Percentiles rank a stretch among this genome's conserved stretches.
Conservation (phyloP, 441 rosid species). For the Breynia disticha region DNA sequence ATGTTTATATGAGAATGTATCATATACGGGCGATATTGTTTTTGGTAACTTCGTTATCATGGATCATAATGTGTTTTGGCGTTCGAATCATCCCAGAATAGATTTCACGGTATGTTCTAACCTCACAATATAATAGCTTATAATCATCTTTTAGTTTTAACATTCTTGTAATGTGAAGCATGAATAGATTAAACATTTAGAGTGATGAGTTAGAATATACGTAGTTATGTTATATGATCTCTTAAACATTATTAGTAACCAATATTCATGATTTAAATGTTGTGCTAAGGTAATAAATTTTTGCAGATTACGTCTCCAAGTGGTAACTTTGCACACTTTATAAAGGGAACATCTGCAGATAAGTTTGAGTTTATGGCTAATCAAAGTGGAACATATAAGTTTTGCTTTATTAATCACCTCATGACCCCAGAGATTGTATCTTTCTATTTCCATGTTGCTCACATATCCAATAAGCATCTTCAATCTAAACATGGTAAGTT, state of each 20-base stretch:
- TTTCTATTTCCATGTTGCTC: constrained; percentile 86
- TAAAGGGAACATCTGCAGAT: constrained; percentile 84
- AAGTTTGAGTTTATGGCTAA: constrained; percentile 84
- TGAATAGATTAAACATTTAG: too few species aligned
- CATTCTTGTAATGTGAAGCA: too few species aligned
- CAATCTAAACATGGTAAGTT: constrained; percentile 75
- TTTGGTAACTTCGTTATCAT: constrained; percentile 94
- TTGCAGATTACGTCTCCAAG: constrained; percentile 61
- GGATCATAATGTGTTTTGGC: constrained; percentile 95
- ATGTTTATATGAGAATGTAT: constrained; percentile 90
- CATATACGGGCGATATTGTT: constrained; percentile 79
- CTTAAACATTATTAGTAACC: too few species aligned
- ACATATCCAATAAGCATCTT: constrained; percentile 75
- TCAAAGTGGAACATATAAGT: constrained; percentile 77
- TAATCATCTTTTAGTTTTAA: not conserved
- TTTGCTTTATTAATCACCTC: constrained; percentile 82
- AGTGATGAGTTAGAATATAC: too few species aligned
- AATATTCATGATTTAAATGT: not conserved
- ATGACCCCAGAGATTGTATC: constrained; percentile 83
- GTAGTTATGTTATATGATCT: too few species aligned
- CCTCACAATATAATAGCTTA: not conserved
- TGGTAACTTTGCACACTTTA: constrained; percentile 45
- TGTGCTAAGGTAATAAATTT: not conserved
- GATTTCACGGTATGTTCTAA: constrained; percentile 55
- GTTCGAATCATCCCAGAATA: constrained; percentile 88